Conservation (phyloP, 805 yeast genomes). For the Geotrichum ghanense region DNA sequence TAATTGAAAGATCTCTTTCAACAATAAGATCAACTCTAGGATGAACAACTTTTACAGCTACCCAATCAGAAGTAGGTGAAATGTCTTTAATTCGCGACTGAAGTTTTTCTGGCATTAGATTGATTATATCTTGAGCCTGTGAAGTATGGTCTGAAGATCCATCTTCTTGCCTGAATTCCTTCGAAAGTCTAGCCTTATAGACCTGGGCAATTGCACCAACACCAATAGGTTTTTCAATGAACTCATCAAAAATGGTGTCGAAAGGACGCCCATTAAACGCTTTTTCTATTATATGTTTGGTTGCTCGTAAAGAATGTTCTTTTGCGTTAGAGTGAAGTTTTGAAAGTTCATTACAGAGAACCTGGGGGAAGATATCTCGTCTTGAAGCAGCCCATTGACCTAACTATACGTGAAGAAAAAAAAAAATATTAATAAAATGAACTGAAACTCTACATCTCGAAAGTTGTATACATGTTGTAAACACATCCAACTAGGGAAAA, state of each 20-base stretch:
- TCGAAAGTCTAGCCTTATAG: constrained; percentile 51
- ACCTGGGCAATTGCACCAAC: constrained; percentile 99
- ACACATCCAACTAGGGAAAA: not conserved
- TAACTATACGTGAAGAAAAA: constrained; percentile 43
- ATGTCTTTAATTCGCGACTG: not conserved
- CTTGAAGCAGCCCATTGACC: constrained; percentile 99
- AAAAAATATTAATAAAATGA: not conserved
- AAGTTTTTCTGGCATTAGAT: not conserved
- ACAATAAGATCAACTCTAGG: constrained; percentile 70
- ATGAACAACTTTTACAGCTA: constrained; percentile 87
- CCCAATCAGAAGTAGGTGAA: constrained; percentile 32
- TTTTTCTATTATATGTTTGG: constrained; percentile 44
- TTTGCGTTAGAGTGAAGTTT: constrained; percentile 73
- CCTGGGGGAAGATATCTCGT: constrained; percentile 79
- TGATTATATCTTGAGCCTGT: not conserved
- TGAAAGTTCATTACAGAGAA: constrained; percentile 66
- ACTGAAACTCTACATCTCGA: not conserved
- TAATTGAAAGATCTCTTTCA: constrained; percentile 70
- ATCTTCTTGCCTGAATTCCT: not conserved
- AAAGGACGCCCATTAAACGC: constrained; percentile 49
- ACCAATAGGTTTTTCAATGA: constrained; percentile 68
- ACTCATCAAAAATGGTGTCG: constrained; percentile 72
- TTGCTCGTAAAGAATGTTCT: constrained; percentile 53
- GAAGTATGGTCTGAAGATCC: not conserved
- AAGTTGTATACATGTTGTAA: too few relatives aligned